Evolutionary conservation across 2,329 filamentous ascomycete genomes (phyloP), one percentile per base, ranked within the genome.

Genomic region (Dichotomopilus funicola): DNA sequence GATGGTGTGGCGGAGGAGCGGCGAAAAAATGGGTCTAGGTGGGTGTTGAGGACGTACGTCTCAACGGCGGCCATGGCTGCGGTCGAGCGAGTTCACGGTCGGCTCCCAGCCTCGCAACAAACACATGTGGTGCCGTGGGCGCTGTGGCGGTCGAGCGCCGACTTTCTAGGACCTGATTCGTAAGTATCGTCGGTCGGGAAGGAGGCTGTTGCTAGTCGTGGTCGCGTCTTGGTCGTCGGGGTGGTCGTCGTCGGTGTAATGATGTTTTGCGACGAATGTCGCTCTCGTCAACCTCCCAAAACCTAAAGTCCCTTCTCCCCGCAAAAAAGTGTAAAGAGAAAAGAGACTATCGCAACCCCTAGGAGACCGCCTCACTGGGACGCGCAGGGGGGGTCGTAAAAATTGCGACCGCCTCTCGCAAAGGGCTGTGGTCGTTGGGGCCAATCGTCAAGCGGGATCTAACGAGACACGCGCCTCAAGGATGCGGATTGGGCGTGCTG

Each of bases 1-100:
- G 19, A 27, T 27, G 19, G 2, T 27, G 60, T 68, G 61, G 67
- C 65, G 64, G 62, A 63, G 65, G 62, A 73, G 61, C 69, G 71
- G 72, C 65, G 70, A 63, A 58, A 51, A 50, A 51, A 68, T 68
- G 65, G 71, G 72, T 64, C 70, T 70, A 66, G 70, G 71, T 69
- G 74, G 69, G 65, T 68, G 67, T 68, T 71, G 69, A 67, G 71
- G 63, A 70, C 71, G 60, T 68, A 67, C 69, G 79, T 71, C 63
- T 73, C 71, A 72, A 73, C 73, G 68, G 77, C 70, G 70, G 79
- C 78, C 79, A 82, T 82, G 68, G 65, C 78, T 75, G 69, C 69
- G 73, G 70, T 72, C 70, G 62, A 62, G 63, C 64, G 69, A 72
- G 68, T 72, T 76, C 69, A 65, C 63, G 60, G 69, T 74, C 63